Base-by-base conservation (phyloP, 345 rosid species). In the Syzygium oleosum region DNA sequence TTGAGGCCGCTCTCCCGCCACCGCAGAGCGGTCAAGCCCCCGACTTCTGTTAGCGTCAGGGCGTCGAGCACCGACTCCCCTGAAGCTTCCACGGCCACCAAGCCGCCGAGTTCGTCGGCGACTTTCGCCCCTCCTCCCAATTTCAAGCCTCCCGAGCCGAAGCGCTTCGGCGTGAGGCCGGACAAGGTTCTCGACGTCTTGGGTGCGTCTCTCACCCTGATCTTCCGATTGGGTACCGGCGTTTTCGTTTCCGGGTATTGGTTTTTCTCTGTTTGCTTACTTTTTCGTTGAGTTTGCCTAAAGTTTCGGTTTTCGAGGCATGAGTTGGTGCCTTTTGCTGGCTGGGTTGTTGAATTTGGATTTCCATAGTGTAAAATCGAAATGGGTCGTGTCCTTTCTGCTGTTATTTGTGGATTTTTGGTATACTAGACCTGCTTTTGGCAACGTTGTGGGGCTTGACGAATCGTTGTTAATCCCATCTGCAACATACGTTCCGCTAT, bases 181-280 rank as follows among this genome's bases (percentile, higher is more conserved):
- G 98, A 95, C 83, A 94, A 95, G 91, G 78, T 78, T 51, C 88
- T 87, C 59, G 98, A 97, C 87, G 86, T 97, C 52, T 8, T 93
- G 59, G 97, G 96, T 85, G 97, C 99, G 25, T 84, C 98, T 29
- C 91, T 96, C 53, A 91, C 97, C 51, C 88, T 97, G 88, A 16
- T 95, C 87, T 95, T 97, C 87, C 93, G 99, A 49, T 90, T 93
- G 49, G 99, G 96, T 22, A 95, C 99, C 77, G 99, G 98, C 13
- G 93, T 92, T 90, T 95, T 96, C 87, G 95, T 90, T 91, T 92
- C 95, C 83, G 99, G 99, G 99, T 96, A 15, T 34, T 9, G 12
- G 68, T 58, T 31, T 54, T 43, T 17, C 51, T 79, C 51, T 22
- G 25, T 16, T 83, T 16, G 27, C 58, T 88, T 5, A 7, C 29